These are phyloP conservation scores for Arachis hypogaea DNA, from an alignment of 306 rosid species.

Conservation along the genomic window DNA sequence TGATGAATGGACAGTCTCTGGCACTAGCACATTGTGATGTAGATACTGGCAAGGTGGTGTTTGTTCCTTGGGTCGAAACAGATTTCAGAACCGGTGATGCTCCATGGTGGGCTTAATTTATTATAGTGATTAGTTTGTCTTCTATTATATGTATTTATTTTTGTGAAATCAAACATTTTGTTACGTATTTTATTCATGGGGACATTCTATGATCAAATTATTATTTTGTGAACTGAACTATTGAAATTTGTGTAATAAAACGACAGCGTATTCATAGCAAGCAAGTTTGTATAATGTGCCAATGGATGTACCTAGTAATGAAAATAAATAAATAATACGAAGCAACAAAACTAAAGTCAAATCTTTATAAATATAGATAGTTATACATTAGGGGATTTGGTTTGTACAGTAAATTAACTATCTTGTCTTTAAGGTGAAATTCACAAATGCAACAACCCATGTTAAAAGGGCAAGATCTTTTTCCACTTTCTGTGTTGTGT, in stretches of 20 bases:
- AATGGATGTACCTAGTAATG: too few species aligned
- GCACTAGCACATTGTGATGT: conserved; percentile 77
- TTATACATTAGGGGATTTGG: too few species aligned
- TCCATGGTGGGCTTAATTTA: conserved; percentile 83
- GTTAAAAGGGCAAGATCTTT: too few species aligned
- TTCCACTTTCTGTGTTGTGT: too few species aligned
- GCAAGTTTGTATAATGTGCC: too few species aligned
- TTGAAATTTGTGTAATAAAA: conserved; percentile 2
- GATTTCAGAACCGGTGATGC: conserved; percentile 85
- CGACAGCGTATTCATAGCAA: not conserved
- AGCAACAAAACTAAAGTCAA: too few species aligned
- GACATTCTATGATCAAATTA: not conserved
- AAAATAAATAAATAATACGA: too few species aligned
- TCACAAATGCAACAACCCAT: too few species aligned
- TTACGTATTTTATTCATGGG: not conserved
- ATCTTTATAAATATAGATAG: too few species aligned
- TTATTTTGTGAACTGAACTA: not conserved
- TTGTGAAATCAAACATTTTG: not conserved
- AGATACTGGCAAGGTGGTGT: conserved; percentile 77
- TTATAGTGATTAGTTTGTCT: not conserved
- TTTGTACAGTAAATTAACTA: too few species aligned
- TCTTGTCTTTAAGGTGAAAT: too few species aligned
- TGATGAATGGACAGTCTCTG: conserved; percentile 62
- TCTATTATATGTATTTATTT: not conserved
- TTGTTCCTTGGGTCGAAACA: conserved; percentile 91